These are phyloP conservation scores for Leishmania aethiopica DNA, from an alignment of 208 protist species.

Conservation along the genomic window DNA sequence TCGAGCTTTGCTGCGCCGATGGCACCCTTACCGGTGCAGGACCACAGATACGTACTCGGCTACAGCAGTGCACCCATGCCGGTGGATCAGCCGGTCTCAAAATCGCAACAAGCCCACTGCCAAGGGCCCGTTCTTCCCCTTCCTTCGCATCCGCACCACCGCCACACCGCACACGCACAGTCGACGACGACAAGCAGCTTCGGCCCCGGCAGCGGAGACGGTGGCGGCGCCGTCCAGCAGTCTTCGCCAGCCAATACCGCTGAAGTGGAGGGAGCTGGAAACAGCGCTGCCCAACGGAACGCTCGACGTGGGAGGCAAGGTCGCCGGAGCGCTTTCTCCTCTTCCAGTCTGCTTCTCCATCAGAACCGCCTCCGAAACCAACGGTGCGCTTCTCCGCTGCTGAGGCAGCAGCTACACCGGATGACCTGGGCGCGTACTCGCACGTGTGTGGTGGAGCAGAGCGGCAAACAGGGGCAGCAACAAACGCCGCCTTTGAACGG, in stretches of 20 bases:
- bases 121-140: neutral
- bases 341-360: neutral
- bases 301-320: neutral
- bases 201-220: neutral
- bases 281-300: neutral
- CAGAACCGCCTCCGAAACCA: neutral
- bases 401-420: slow-evolving; percentile 4
- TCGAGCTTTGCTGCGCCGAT: neutral
- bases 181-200: neutral
- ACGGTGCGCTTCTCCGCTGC: neutral
- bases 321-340: neutral
- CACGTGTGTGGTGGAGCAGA: neutral
- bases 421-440: neutral
- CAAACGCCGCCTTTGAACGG: neutral
- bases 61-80: neutral
- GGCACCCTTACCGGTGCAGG: slow-evolving; percentile 5
- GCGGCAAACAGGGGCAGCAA: slow-evolving; percentile 1
- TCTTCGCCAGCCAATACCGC: neutral
- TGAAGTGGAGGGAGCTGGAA: neutral
- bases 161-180: neutral
- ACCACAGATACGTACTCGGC: neutral
- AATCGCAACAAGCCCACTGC: neutral
- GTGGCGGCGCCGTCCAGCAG: neutral
- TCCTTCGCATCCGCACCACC: neutral
- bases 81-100: neutral